Base-by-base conservation (phyloP, 192 early-diverging fungal genomes). In the Piromyces finnis region DNA sequence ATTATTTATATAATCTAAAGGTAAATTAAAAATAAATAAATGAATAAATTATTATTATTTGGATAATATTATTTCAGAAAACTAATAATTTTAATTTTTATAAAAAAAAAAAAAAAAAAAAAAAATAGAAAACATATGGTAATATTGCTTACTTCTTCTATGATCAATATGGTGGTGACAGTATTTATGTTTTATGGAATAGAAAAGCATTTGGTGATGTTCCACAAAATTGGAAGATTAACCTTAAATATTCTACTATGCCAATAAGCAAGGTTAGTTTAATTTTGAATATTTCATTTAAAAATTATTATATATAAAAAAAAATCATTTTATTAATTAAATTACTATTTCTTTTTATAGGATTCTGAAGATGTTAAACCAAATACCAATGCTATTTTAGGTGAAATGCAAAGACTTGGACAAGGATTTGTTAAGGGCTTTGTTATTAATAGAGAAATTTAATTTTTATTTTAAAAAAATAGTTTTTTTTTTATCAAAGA, bases 81-180 rank as follows among this genome's bases (percentile, higher is more conserved):
- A 35, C 32, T 7, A 7, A 35, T 35, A 35, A 35, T 35, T 35
- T 35, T 35, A 35, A 7, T 12, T 35, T 35, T 35, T 35, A 7
- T 7, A 28, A 77, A 6, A 79, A 77, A 28, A 28, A 28, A 41
- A 77, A 77, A 41, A 77, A 77, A 14, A 14, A 7, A 22, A 51
- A 5, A 51, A 22, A 22, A 36, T 81, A 87, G 82, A 81, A 78
- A 16, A 81, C 88, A 14, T 94, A 88, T 86, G 91, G 90, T 0
- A 86, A 93, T 59, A 83, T 83, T 27, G 87, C 89, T n/a, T 79
- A 90, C 78, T 92, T 94, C 77, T 95, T 95, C 86, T 85, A 90
- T 83, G 91, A 95, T 81, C 82, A 85, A 41, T 93, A 92, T 78
- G 94, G 94, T 26, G 93, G 94, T 68, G 87, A 90, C 59, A 85